phyloP scores from a whole-genome alignment of 768 basidiomycete species.

The Tylopilus vinaceipallidus region DNA sequence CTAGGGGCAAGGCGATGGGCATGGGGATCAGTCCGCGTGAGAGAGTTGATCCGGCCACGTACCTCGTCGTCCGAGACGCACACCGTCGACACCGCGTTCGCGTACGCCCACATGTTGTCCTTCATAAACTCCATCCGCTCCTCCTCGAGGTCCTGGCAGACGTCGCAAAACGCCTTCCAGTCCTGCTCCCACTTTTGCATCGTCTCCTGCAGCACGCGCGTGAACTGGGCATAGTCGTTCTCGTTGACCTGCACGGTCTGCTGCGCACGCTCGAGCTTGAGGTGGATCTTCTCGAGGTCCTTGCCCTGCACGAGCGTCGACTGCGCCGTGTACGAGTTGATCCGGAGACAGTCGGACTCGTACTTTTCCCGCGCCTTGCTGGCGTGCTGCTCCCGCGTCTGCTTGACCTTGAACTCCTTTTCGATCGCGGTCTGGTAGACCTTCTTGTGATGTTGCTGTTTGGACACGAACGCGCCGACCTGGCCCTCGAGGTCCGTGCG shows the following conservation, averaged over 20 bases:
- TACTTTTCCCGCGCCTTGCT: constrained; percentile 91
- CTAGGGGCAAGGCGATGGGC: no score
- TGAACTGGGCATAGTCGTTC: constrained; percentile 88
- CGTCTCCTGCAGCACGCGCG: constrained; percentile 75
- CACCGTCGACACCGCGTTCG: constrained; percentile 93
- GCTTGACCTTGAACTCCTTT: constrained; percentile 88
- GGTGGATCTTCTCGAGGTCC: constrained; percentile 85
- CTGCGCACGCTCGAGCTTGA: constrained; percentile 85
- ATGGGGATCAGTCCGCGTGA: no score
- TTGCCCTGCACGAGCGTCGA: constrained; percentile 88
- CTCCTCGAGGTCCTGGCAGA: constrained; percentile 94
- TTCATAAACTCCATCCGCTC: constrained; percentile 93
- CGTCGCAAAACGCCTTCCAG: constrained; percentile 94
- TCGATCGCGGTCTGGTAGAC: constrained; percentile 74
- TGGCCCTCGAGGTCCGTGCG: constrained; percentile 72
- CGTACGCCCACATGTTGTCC: constrained; percentile 93
- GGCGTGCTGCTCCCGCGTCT: constrained; percentile 82
- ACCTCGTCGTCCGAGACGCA: constrained; percentile 97
- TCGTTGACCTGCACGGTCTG: constrained; percentile 90
- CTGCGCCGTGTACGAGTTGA: constrained; percentile 93
- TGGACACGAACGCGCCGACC: constrained; percentile 55
- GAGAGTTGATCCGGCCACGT: constrained; percentile 20
- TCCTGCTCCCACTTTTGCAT: constrained; percentile 84
- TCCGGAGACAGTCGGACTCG: constrained; percentile 86
- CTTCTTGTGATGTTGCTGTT: constrained; percentile 73